A percentile compares a stretch with the other conserved stretches of the same genome.
Conservation (phyloP, 371 early-diverging fungal species). For the Saksenaea vasiformis region DNA sequence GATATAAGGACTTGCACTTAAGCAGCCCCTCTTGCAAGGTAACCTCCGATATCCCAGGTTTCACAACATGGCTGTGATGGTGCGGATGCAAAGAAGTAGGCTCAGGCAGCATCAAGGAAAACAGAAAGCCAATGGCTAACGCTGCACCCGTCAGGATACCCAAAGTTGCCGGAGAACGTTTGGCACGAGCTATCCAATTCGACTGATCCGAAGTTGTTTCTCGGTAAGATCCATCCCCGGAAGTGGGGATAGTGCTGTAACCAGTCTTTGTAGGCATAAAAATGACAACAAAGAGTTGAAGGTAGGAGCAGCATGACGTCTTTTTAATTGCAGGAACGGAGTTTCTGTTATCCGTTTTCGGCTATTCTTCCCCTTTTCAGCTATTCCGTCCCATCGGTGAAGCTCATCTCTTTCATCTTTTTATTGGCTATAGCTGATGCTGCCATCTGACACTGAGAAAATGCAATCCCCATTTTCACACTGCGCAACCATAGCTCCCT, state of each 20-base stretch:
- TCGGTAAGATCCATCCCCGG: background rate
- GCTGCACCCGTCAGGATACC: background rate
- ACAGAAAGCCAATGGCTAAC: background rate
- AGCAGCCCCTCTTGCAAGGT: constrained; percentile 21
- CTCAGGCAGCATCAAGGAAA: background rate
- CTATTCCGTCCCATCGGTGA: background rate
- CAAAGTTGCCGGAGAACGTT: background rate
- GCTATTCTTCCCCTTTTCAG: background rate
- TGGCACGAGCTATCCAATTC: background rate
- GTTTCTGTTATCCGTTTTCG: background rate
- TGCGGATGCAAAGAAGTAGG: background rate
- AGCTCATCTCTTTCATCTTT: background rate
- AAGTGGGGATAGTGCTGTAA: background rate
- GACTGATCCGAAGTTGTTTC: background rate
- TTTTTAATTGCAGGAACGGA: background rate
- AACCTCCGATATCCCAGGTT: constrained; percentile 20
- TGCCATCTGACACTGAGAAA: background rate
- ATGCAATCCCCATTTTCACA: background rate
- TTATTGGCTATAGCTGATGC: background rate
- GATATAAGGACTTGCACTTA: constrained; percentile 16
- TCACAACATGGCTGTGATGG: background rate
- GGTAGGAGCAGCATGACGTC: background rate
- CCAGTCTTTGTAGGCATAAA: background rate
- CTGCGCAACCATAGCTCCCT: too few relatives aligned
- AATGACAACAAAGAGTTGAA: background rate